Evolutionary conservation across 768 basidiomycete genomes (phyloP).

Genomic region (Hericium alpestre): DNA sequence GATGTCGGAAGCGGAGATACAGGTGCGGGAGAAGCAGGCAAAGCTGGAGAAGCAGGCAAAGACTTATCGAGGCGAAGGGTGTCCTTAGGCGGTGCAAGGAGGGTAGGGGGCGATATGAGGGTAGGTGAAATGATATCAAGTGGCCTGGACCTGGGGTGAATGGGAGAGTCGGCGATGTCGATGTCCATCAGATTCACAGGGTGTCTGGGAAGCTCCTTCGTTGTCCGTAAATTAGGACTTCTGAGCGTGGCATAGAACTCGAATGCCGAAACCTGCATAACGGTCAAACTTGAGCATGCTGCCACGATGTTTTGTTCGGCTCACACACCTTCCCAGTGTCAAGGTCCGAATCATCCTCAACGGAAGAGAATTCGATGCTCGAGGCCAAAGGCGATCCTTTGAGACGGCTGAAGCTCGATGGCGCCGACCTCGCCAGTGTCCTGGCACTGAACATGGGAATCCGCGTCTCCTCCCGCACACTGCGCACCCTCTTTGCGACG

Average conservation of each 20-base stretch:
- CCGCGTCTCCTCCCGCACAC: conserved; percentile 30
- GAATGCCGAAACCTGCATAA: neutral
- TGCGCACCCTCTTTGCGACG: conserved; percentile 37
- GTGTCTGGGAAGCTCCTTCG: neutral
- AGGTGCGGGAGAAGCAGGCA: conserved; percentile 7
- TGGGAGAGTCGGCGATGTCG: neutral
- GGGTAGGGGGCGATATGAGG: neutral
- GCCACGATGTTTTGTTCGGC: neutral
- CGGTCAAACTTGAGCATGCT: neutral
- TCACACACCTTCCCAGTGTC: neutral
- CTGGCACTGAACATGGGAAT: conserved; percentile 37
- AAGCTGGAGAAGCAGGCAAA: conserved; percentile 7
- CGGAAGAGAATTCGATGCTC: neutral
- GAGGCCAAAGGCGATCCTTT: neutral
- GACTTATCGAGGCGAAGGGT: conserved; percentile 10
- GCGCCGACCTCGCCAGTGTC: conserved; percentile 28
- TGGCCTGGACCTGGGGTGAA: neutral
- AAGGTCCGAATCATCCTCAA: neutral
- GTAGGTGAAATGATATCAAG: neutral
- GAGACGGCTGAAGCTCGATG: conserved; percentile 17
- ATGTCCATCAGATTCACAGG: neutral
- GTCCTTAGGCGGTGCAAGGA: conserved; percentile 6
- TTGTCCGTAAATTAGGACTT: neutral
- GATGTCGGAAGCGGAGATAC: neutral
- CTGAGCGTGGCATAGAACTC: neutral